Percentiles rank a stretch among this genome's conserved stretches.
phyloP scores from a whole-genome alignment of 164 flowering plant genomes.

The Pachysandra terminalis region DNA sequence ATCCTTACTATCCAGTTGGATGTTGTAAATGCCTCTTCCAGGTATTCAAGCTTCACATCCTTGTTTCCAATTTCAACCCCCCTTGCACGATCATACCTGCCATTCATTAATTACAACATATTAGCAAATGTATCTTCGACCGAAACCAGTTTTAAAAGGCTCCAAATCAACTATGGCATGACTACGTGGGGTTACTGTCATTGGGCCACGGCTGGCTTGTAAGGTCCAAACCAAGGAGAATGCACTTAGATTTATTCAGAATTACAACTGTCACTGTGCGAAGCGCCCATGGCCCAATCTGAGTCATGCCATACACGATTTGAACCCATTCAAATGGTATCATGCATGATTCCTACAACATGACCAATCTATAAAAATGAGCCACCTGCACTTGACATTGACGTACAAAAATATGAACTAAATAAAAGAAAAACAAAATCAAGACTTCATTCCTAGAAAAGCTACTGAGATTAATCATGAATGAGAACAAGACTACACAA shows the following conservation, averaged over 20 bases:
- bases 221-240: no score
- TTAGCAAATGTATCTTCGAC: background rate
- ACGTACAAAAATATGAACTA: background rate
- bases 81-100: constrained; percentile 93
- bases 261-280: no score
- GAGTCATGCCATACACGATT: no score
- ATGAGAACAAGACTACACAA: background rate
- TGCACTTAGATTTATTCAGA: no score
- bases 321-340: no score
- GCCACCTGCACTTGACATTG: background rate
- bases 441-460: no score
- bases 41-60: constrained; percentile 82
- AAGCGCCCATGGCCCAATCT: no score
- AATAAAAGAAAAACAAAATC: no score
- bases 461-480: no score
- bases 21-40: constrained; percentile 98
- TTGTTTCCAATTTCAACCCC: constrained; percentile 98
- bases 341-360: background rate
- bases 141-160: background rate
- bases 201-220: no score
- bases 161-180: no score
- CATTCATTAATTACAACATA: constrained; percentile 12
- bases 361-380: background rate
- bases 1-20: constrained; percentile 98
- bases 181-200: no score